Evolutionary conservation across 2,329 filamentous ascomycete genomes (phyloP).

Genomic region (Cladosporium halotolerans): DNA sequence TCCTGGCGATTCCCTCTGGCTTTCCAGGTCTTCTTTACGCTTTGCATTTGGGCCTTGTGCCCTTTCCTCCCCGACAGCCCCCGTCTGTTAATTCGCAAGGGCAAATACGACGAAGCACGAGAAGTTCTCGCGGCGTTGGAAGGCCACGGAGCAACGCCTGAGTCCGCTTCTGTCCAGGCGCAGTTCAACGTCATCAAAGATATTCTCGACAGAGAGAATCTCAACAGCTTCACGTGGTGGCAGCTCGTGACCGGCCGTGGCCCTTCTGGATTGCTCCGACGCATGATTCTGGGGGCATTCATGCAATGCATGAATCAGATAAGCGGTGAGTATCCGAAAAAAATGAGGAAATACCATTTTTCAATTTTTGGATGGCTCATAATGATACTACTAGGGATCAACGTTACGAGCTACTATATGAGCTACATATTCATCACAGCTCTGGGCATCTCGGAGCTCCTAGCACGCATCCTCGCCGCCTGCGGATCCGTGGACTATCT

Average conservation of each 20-base stretch:
- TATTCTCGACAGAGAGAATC: conserved; percentile 40
- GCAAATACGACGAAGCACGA: conserved; percentile 45
- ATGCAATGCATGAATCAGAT: conserved; percentile 27
- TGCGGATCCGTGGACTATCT: conserved; percentile 48
- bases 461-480: conserved; percentile 45
- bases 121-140: conserved; percentile 40
- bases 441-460: conserved; percentile 44
- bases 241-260: conserved; percentile 33
- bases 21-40: conserved; percentile 51
- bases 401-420: conserved; percentile 29
- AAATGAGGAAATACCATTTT: no score
- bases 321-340: background rate
- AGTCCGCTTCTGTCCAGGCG: conserved; percentile 34
- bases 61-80: conserved; percentile 34
- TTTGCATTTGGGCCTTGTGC: conserved; percentile 33
- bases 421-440: conserved; percentile 46
- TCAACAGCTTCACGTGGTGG: conserved; percentile 41
- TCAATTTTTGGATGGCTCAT: no score
- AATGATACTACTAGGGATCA: conserved; percentile 14
- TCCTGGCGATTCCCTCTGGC: conserved; percentile 50
- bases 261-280: conserved; percentile 1
- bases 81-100: conserved; percentile 46
- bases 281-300: conserved; percentile 22
- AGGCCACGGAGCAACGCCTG: conserved; percentile 40
- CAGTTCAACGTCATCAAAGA: conserved; percentile 48